Evolutionary conservation across 176 grass and related monocot species (phyloP).

Genomic region (Paspalum notatum): DNA sequence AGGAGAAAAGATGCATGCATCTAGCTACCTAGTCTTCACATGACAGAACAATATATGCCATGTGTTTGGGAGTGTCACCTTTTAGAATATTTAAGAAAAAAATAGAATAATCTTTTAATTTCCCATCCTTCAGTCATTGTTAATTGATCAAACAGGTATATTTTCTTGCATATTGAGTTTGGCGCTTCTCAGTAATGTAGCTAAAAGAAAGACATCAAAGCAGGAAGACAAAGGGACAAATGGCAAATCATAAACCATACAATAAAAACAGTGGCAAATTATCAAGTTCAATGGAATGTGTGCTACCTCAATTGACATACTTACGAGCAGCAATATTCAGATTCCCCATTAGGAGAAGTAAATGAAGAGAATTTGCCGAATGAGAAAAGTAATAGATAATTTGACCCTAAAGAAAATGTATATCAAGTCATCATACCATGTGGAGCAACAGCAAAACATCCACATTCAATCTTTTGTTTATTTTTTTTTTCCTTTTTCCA

Average conservation of each 20-base stretch:
- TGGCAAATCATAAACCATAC: neutral
- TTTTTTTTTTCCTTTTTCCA: neutral
- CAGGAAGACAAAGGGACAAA: neutral
- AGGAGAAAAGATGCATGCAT: neutral
- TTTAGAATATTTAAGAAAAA: conserved; percentile 3
- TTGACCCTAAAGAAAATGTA: neutral
- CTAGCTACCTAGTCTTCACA: neutral
- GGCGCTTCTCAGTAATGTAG: neutral
- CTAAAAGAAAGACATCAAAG: neutral
- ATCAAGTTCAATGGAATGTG: neutral
- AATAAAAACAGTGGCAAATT: neutral
- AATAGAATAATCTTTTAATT: neutral
- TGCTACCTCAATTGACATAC: neutral
- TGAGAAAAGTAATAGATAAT: neutral
- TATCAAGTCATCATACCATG: conserved; percentile 1
- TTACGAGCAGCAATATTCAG: neutral
- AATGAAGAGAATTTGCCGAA: neutral
- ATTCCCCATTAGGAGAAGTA: neutral
- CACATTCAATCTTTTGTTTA: neutral
- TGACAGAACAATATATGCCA: conserved; percentile 9
- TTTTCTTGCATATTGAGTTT: neutral
- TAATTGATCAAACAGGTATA: neutral
- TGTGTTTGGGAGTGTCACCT: conserved; percentile 2
- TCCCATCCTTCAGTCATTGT: neutral
- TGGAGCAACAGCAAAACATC: neutral